Percentiles rank a stretch among this genome's conserved stretches.
These are phyloP conservation scores for Tetrapisispora nanseiensis DNA, from an alignment of 805 yeast species.

Conservation along the genomic window DNA sequence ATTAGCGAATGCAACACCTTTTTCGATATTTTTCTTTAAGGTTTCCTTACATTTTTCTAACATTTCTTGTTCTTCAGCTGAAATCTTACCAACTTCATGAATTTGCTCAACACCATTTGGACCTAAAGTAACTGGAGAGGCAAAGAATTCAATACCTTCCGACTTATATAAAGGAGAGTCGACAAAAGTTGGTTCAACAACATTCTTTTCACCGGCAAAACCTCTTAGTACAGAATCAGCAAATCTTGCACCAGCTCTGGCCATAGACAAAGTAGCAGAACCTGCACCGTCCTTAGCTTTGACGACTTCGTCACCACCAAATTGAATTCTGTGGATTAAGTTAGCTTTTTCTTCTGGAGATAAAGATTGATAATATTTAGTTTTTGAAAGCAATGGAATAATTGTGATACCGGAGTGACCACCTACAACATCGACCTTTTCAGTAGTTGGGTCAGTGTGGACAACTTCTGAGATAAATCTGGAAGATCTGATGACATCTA, in stretches of 20 bases:
- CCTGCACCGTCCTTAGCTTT: constrained; percentile 92
- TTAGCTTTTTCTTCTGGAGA: constrained; percentile 51
- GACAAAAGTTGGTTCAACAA: constrained; percentile 60
- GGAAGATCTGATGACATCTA: constrained; percentile 83
- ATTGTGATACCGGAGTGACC: constrained; percentile 97
- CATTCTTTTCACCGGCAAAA: constrained; percentile 51
- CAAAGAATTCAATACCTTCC: constrained; percentile 95
- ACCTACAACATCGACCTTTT: constrained; percentile 82
- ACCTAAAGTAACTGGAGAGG: constrained; percentile 89
- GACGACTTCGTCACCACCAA: constrained; percentile 94
- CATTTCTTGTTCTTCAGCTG: constrained; percentile 75
- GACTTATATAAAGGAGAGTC: constrained; percentile 72
- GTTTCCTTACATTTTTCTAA: constrained; percentile 80
- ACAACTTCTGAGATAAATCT: constrained; percentile 56
- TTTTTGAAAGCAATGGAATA: constrained; percentile 84
- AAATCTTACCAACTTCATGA: constrained; percentile 66
- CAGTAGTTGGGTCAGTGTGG: constrained; percentile 60
- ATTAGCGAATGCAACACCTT: constrained; percentile 79
- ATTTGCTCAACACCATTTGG: constrained; percentile 77
- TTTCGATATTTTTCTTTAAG: constrained; percentile 78
- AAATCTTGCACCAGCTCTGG: constrained; percentile 79
- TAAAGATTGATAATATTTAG: constrained; percentile 48
- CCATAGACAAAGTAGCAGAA: constrained; percentile 89
- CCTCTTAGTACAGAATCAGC: constrained; percentile 57
- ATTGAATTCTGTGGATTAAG: constrained; percentile 81